Conservation (phyloP, 2,329 filamentous ascomycete genomes). For the Fusarium coicis region DNA sequence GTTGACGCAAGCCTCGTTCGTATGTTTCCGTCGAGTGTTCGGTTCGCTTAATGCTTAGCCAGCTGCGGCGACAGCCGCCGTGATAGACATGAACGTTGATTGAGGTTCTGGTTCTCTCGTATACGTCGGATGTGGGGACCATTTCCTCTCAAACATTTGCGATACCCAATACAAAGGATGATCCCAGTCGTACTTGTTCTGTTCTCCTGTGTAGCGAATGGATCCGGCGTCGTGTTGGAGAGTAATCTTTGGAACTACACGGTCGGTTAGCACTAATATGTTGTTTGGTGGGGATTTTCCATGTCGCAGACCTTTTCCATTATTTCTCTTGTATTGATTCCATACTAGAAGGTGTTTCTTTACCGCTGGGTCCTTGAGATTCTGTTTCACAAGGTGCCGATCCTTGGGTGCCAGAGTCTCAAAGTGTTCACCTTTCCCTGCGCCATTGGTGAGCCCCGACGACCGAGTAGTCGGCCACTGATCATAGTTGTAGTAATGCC, state of each 20-base stretch:
- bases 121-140: slow-evolving; percentile 51
- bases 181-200: slow-evolving; percentile 50
- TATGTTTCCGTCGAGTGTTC: not conserved
- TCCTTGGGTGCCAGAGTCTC: slow-evolving; percentile 48
- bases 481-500: slow-evolving; percentile 61
- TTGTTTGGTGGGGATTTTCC: not conserved
- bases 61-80: not conserved
- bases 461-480: slow-evolving; percentile 41
- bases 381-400: slow-evolving; percentile 47
- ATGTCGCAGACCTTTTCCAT: slow-evolving; percentile 31
- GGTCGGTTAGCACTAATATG: slow-evolving; percentile 6
- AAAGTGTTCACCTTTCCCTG: slow-evolving; percentile 42
- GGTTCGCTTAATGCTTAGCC: not conserved
- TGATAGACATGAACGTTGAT: not conserved
- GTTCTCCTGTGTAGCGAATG: slow-evolving; percentile 38
- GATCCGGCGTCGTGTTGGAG: not conserved
- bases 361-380: slow-evolving; percentile 39
- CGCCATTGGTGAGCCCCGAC: slow-evolving; percentile 32
- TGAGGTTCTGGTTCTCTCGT: slow-evolving; percentile 35
- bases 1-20: not conserved
- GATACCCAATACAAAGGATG: slow-evolving; percentile 58
- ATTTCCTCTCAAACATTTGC: slow-evolving; percentile 58
- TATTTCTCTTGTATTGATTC: slow-evolving; percentile 39
- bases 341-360: slow-evolving; percentile 43
- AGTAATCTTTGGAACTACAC: slow-evolving; percentile 4